These are phyloP conservation scores for Alloteropsis semialata DNA, from an alignment of 176 grass and related monocot genomes.

Conservation along the genomic window DNA sequence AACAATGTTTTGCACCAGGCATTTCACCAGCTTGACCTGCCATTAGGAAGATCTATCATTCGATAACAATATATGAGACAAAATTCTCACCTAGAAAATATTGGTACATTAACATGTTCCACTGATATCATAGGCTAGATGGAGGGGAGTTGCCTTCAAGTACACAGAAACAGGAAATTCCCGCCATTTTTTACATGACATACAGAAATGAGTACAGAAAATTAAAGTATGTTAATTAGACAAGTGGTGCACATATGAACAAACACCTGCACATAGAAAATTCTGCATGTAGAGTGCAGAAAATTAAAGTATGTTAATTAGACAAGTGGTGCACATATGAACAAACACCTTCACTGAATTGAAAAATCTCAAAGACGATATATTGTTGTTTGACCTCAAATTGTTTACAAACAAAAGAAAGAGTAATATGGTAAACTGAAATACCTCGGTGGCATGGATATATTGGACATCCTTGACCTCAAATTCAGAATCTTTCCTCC, in stretches of 20 bases:
- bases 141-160: neutral
- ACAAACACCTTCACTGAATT: neutral
- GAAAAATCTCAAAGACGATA: neutral
- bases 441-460: slow-evolving; percentile 80
- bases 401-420: slow-evolving; percentile 7
- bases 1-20: slow-evolving; percentile 80
- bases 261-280: no score
- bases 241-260: neutral
- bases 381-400: neutral
- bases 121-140: neutral
- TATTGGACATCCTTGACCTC: slow-evolving; percentile 92
- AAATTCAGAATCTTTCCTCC: slow-evolving; percentile 57
- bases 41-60: slow-evolving; percentile 29
- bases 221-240: neutral
- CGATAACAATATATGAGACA: neutral
- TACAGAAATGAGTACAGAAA: neutral
- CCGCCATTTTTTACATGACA: neutral
- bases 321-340: neutral
- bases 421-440: slow-evolving; percentile 20
- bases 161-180: neutral
- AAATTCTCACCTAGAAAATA: neutral
- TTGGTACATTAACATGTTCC: slow-evolving; percentile 7
- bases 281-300: no score
- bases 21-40: slow-evolving; percentile 95
- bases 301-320: neutral